Percentiles rank a stretch among this genome's conserved stretches.
These are phyloP conservation scores for Cylindrodendrum hubeiense DNA, from an alignment of 2,329 filamentous ascomycete genomes.

Conservation along the genomic window DNA sequence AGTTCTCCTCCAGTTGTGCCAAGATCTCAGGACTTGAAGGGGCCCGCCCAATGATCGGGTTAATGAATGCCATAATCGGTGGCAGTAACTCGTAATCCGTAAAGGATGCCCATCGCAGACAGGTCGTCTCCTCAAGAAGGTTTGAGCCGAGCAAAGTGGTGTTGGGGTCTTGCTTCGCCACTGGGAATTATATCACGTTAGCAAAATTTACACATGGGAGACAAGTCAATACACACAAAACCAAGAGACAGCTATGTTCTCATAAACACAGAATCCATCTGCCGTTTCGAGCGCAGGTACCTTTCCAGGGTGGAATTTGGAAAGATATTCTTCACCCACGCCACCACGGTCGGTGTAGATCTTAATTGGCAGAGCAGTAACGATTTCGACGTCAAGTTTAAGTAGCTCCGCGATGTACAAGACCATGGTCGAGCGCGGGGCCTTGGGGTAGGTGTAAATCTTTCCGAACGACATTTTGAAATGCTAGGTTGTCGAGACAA, in stretches of 20 bases:
- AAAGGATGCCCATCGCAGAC: conserved; percentile 25
- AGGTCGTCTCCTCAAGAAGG: conserved; percentile 22
- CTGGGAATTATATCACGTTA: background rate
- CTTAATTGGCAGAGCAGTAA: conserved; percentile 24
- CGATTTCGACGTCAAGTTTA: conserved; percentile 21
- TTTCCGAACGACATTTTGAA: conserved; percentile 18
- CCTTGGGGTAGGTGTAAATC: conserved; percentile 29
- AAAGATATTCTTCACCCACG: conserved; percentile 22
- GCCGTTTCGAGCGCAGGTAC: conserved; percentile 25
- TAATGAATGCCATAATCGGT: conserved; percentile 29
- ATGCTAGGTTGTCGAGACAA: background rate
- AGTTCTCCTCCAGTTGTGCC: conserved; percentile 18
- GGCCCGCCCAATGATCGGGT: conserved; percentile 23
- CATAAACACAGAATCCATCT: conserved; percentile 25
- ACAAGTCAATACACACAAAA: background rate
- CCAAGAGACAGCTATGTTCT: conserved; percentile 26
- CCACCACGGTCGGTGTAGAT: conserved; percentile 23
- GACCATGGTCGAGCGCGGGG: conserved; percentile 29
- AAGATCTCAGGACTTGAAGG: conserved; percentile 22
- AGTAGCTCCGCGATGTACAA: conserved; percentile 26
- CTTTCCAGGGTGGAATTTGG: conserved; percentile 25
- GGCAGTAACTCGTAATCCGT: conserved; percentile 24
- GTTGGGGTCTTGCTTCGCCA: conserved; percentile 22
- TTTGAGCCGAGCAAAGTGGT: conserved; percentile 16
- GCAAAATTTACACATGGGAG: no score